phyloP scores from a whole-genome alignment of 2,329 filamentous ascomycete genomes.

The Magnaporthiopsis incrustans region DNA sequence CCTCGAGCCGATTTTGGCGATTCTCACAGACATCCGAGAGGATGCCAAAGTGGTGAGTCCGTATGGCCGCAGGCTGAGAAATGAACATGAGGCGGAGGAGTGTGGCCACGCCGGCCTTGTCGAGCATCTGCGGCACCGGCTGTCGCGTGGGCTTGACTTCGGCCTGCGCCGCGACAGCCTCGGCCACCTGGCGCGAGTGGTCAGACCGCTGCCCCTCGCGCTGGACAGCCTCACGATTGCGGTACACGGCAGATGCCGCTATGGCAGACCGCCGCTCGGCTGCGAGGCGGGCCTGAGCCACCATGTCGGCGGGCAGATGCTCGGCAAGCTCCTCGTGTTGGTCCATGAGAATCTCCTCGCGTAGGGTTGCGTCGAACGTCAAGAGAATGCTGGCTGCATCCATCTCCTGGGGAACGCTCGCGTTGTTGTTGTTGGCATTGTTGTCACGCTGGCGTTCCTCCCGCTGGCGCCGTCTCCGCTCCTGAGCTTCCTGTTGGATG shows the following conservation, averaged over 20 bases:
- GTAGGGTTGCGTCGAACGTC: constrained; percentile 75
- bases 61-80: constrained; percentile 79
- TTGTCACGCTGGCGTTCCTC: constrained; percentile 60
- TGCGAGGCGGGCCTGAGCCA: constrained; percentile 74
- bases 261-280: constrained; percentile 28
- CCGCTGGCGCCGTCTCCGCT: constrained; percentile 79
- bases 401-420: constrained; percentile 56
- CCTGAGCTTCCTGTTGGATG: constrained; percentile 80
- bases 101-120: constrained; percentile 93
- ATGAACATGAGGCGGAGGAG: constrained; percentile 97
- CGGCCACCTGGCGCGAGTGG: not conserved
- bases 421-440: constrained; percentile 13
- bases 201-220: constrained; percentile 2
- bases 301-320: constrained; percentile 75
- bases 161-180: not conserved
- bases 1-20: constrained; percentile 88
- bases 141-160: constrained; percentile 60
- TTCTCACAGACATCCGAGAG: constrained; percentile 92
- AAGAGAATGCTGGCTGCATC: constrained; percentile 88
- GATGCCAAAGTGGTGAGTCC: constrained; percentile 75
- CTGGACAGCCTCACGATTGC: constrained; percentile 15
- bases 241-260: constrained; percentile 19
- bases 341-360: constrained; percentile 82
- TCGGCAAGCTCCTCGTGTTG: constrained; percentile 84
- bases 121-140: constrained; percentile 89